Evolutionary conservation across 208 protist species (phyloP).

Genomic region (Leptomonas seymouri): DNA sequence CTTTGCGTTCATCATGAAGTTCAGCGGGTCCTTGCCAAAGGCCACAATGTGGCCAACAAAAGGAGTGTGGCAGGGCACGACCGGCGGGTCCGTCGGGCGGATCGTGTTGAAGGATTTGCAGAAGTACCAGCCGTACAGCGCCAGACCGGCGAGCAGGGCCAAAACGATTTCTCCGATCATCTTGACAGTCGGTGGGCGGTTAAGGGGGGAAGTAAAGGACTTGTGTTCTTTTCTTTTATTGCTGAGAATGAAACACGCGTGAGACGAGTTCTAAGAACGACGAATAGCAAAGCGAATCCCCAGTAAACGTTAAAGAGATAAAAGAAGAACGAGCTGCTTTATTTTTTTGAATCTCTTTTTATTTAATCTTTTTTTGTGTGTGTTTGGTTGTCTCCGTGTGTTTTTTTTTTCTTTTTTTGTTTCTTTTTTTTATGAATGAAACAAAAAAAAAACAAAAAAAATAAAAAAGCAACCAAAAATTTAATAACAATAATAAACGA

Average conservation of each 20-base stretch:
- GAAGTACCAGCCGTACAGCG: slow-evolving; percentile 79
- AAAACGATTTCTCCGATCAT: slow-evolving; percentile 67
- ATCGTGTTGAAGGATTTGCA: slow-evolving; percentile 82
- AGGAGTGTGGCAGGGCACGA: slow-evolving; percentile 55
- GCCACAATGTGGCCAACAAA: slow-evolving; percentile 76
- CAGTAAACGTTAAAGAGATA: slow-evolving; percentile 5
- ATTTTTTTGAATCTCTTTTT: no score
- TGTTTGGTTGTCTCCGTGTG: background rate
- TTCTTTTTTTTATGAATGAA: background rate
- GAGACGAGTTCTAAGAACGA: slow-evolving; percentile 7
- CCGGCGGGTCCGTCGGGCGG: slow-evolving; percentile 75
- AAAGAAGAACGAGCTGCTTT: slow-evolving; percentile 1
- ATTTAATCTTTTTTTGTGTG: slow-evolving; percentile 16
- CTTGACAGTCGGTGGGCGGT: background rate
- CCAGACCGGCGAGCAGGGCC: slow-evolving; percentile 46
- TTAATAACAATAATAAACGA: background rate
- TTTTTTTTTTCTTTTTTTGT: slow-evolving; percentile 11
- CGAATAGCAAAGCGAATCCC: slow-evolving; percentile 3
- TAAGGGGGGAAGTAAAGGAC: background rate
- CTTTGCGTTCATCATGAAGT: slow-evolving; percentile 64
- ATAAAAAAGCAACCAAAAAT: background rate
- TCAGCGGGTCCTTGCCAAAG: slow-evolving; percentile 76
- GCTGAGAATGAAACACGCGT: background rate
- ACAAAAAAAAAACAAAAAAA: background rate
- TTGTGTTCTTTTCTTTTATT: no score